Base-by-base conservation (phyloP, 2,329 filamentous ascomycete species). In the Sclerotinia nivalis region DNA sequence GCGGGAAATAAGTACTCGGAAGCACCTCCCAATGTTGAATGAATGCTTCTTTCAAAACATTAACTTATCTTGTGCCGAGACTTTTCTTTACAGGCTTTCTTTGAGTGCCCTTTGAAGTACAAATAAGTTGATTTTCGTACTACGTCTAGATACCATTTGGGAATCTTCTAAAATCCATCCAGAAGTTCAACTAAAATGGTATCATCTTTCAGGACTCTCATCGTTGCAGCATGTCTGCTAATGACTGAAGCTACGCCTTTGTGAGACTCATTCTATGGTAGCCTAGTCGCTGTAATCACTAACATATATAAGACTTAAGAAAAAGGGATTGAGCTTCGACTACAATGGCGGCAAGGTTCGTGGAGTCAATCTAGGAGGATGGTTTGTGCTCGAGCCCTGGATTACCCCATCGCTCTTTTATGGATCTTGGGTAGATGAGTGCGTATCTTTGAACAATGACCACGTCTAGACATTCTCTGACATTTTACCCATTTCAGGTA, bases 291-390 rank as follows among this genome's bases (percentile, higher is more conserved):
- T 31, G 8, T 59, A 8, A 56, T 62, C 59, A 60, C 72, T 73
- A 70, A 72, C 47, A 34, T 37, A 2, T 5, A 37, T 60, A 31
- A 52, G 74, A 69, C 70, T 67, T 15, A 71, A 73, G 43, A 72
- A 73, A 49, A 67, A 70, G 55, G 70, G 60, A 5, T 76, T 82
- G 22, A 78, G 82, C 47, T 89, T 88, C 73, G 78, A 85, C 74
- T 89, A 86, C 78, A 81, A 83, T 69, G 77, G 77, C 56, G 75
- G 84, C 28, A 88, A 87, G 75, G 84, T 90, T 55, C 85, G 87
- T 18, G 88, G 88, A 68, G 88, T 90, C 43, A 91, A 90, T 76
- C 81, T 89, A 7, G 87, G 88, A 67, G 88, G 88, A 1, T 78
- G 76, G 76, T 75, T 77, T 22, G 76, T 78, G 12, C 71, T 78